phyloP scores from a whole-genome alignment of 306 rosid species.

The Acacia crassicarpa region DNA sequence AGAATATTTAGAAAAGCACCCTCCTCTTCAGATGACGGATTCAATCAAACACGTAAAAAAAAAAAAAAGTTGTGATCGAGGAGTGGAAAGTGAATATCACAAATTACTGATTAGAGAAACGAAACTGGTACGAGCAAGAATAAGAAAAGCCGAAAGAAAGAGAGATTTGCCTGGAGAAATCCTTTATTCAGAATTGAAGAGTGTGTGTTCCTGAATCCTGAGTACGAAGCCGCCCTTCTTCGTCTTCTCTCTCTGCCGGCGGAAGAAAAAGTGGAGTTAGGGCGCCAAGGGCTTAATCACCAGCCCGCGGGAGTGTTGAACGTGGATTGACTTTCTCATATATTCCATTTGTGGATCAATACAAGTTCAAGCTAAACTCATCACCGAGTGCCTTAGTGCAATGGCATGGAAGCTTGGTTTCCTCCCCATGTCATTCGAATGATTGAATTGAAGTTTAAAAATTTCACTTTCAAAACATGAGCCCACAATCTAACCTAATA shows the following conservation, averaged over 20 bases:
- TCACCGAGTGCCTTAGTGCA: no score
- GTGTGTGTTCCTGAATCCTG: no score
- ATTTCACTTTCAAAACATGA: background rate
- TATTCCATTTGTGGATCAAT: no score
- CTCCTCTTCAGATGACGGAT: background rate
- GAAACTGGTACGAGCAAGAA: background rate
- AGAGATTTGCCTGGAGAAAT: conserved; percentile 39
- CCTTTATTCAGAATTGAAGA: background rate
- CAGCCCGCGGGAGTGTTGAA: no score
- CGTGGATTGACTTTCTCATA: no score
- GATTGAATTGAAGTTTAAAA: no score
- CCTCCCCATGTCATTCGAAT: no score
- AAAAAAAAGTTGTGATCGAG: background rate
- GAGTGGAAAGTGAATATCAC: background rate
- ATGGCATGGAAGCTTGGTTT: no score
- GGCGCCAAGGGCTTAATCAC: background rate
- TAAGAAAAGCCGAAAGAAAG: conserved; percentile 18
- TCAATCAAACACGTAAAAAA: background rate
- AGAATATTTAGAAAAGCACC: background rate
- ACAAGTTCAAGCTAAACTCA: no score
- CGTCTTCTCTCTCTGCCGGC: background rate
- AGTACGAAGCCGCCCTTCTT: background rate
- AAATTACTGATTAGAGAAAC: background rate
- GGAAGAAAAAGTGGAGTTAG: background rate
- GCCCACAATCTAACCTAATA: background rate